Evolutionary conservation across 2,329 filamentous ascomycete genomes (phyloP).

Genomic region (Helminthosporium solani): DNA sequence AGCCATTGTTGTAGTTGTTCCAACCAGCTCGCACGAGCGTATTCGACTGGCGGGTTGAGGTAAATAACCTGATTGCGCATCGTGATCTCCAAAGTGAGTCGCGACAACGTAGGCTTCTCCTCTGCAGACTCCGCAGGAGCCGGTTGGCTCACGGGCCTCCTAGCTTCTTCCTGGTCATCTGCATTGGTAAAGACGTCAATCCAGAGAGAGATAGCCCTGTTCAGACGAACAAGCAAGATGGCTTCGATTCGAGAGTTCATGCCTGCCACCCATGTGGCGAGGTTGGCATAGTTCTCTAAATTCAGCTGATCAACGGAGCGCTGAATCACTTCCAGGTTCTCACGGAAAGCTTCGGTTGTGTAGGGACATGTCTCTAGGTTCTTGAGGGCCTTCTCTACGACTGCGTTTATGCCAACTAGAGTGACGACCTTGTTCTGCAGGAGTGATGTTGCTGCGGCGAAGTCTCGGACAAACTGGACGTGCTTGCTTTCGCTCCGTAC

Average conservation of each 20-base stretch:
- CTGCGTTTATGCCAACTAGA: constrained; percentile 76
- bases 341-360: constrained; percentile 73
- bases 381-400: constrained; percentile 74
- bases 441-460: constrained; percentile 81
- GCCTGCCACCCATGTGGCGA: constrained; percentile 83
- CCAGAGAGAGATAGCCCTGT: constrained; percentile 82
- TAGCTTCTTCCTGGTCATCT: constrained; percentile 36
- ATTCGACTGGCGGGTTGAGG: constrained; percentile 89
- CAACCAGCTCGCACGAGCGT: constrained; percentile 90
- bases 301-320: constrained; percentile 94
- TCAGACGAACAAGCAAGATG: constrained; percentile 78
- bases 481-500: constrained; percentile 77
- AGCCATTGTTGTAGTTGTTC: constrained; percentile 91
- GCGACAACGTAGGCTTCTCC: constrained; percentile 63
- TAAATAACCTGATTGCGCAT: constrained; percentile 99
- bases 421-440: constrained; percentile 85
- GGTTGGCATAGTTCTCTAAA: constrained; percentile 91
- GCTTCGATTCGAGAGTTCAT: constrained; percentile 84
- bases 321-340: constrained; percentile 82
- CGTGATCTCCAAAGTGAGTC: constrained; percentile 84
- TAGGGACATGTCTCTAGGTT: constrained; percentile 87
- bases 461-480: constrained; percentile 93
- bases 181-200: constrained; percentile 72
- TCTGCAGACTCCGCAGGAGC: constrained; percentile 49
- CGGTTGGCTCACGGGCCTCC: constrained; percentile 27